Base-by-base conservation (phyloP, 257 asterid species). In the Lycium ferocissimum region DNA sequence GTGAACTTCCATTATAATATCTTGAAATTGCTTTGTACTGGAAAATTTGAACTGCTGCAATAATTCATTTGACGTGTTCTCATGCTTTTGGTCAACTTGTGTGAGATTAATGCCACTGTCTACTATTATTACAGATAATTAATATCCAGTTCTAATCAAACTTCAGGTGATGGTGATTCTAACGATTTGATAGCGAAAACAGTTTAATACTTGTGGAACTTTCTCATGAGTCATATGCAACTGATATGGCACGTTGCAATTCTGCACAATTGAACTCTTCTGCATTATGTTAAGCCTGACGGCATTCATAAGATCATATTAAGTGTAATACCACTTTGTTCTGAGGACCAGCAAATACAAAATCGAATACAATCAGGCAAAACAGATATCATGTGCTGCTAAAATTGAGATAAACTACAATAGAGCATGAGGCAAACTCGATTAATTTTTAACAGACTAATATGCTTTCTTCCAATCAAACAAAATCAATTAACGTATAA, bases 61-160 rank as follows among this genome's bases (percentile, higher is more conserved):
- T 78, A 3, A 47, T 83, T 84, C 37, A 9, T 59, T 20, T 49
- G 85, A 20, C n/a, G 38, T 45, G 59, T 73, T 73, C 80, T 83
- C 4, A n/a, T 76, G 33, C 9, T 26, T 86, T 8, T 47, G 59
- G 80, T 20, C 59, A 47, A 20, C 3, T 73, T 2, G 12, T 20
- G 6, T 5, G 10, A 45, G 38, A 73, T 47, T 40, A 40, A 3
- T 40, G 45, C 6, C 45, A 3, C 45, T 40, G 45, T 40, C 45
- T 40, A 40, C 3, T 40, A 40, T 40, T 40, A 49, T 49, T 9
- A 49, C 56, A 49, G 12, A 49, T 62, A 11, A 9, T 61, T 20
- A 62, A 62, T 20, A 18, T n/a, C 37, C 20, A 8, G 20, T n/a
- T 62, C 69, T 62, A 20, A 62, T 20, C 69, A 20, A 62, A 62